Percentiles rank a stretch among this genome's conserved stretches.
Evolutionary conservation across 495 filamentous ascomycete species (phyloP).

Genomic region (Penicillium diatomitis): DNA sequence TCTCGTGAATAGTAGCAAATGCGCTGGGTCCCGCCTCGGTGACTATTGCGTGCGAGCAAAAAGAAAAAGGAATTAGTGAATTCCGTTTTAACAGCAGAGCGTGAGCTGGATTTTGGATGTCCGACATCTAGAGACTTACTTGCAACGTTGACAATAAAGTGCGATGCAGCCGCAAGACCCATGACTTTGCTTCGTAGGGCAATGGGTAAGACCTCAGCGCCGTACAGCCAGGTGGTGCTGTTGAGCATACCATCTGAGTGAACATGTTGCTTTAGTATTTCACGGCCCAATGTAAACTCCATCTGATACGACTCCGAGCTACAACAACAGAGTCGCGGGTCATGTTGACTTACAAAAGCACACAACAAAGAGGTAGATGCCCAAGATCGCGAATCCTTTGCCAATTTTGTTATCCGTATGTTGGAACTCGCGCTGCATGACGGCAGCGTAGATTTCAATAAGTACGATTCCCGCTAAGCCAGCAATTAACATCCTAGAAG

Average conservation of each 20-base stretch:
- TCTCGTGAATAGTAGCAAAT: slow-evolving; percentile 49
- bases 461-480: slow-evolving; percentile 42
- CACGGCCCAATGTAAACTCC: neutral
- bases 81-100: too few relatives aligned
- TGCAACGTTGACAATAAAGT: slow-evolving; percentile 51
- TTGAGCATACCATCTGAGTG: slow-evolving; percentile 46
- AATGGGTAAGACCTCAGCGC: slow-evolving; percentile 49
- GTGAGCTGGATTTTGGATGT: too few relatives aligned
- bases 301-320: too few relatives aligned
- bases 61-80: too few relatives aligned
- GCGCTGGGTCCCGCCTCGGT: slow-evolving; percentile 51
- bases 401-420: slow-evolving; percentile 44
- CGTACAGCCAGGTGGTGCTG: slow-evolving; percentile 53
- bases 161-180: slow-evolving; percentile 47
- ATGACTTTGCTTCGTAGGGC: slow-evolving; percentile 49
- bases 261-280: slow-evolving; percentile 3
- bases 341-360: slow-evolving; percentile 36
- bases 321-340: too few relatives aligned
- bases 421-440: slow-evolving; percentile 50
- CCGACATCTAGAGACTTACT: slow-evolving; percentile 15
- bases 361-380: slow-evolving; percentile 51
- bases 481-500: slow-evolving; percentile 41
- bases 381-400: slow-evolving; percentile 52
- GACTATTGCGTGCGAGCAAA: slow-evolving; percentile 14
- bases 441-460: slow-evolving; percentile 49